Base-by-base conservation (phyloP, 352 stramenopile genomes). In the Globisporangium nodosum region DNA sequence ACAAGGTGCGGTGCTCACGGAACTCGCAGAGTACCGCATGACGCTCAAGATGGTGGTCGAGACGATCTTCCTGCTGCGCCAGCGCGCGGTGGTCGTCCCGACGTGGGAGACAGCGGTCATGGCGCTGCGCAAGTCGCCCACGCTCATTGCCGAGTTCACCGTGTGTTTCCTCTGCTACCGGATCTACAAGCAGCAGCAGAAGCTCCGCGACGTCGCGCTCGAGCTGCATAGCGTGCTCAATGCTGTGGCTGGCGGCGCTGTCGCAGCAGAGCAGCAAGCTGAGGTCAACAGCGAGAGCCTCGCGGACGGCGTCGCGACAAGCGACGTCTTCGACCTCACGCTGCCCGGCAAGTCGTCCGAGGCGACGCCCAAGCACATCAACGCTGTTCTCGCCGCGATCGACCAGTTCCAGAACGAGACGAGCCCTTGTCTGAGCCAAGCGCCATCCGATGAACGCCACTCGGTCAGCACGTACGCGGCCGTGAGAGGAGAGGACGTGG, bases 101-200 rank as follows among this genome's bases (percentile, higher is more conserved):
- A 57, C 66, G 16, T 94, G 85, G 85, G 82, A 94, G 56, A 64
- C 53, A n/a, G 75, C 77, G 0, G 65, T 87, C 4, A 67, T 71
- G n/a, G 57, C 65, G 3, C 63, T 84, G 0, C 58, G 63, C 0
- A 83, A 81, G 7, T 66, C 71, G 0, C 68, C 69, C 6, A 42
- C 69, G 0, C 64, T 66, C 1, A 62, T 65, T 5, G 72, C 76
- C 3, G 76, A 90, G 50, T 90, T 90, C 46, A 69, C 68, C 0
- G 80, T 87, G 0, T 94, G 84, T 43, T 78, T 78, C 54, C 52
- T 94, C 2, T 94, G 84, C 64, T 94, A 94, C 45, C 61, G 64
- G 20, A 72, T 94, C 21, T 91, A 85, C 68, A 86, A 92, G 54
- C 74, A 87, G 43, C 81, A 94, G 43, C 57, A 80, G 16, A 64